Percentiles rank a stretch among this genome's conserved stretches.
These are phyloP conservation scores for Tritrichomonas foetus DNA, from an alignment of 208 protist genomes.

Conservation along the genomic window DNA sequence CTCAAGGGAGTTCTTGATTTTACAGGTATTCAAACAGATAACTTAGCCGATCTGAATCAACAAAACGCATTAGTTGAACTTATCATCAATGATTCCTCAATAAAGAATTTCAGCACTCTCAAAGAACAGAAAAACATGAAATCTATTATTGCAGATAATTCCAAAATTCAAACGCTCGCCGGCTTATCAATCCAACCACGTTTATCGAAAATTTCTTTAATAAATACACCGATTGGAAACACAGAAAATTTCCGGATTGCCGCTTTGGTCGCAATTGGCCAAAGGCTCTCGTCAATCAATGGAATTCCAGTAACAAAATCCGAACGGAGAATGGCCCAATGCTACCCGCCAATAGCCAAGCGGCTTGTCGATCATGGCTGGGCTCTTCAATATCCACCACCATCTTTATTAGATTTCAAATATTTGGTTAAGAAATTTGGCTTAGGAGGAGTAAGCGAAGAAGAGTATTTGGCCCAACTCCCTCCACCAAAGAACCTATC, in stretches of 20 bases:
- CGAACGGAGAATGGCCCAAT: background rate
- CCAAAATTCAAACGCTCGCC: background rate
- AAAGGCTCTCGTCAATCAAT: background rate
- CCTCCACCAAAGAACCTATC: background rate
- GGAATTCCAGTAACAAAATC: background rate
- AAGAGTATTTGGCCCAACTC: too few species aligned
- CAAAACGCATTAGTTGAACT: background rate
- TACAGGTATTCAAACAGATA: background rate
- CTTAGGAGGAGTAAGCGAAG: background rate
- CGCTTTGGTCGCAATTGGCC: background rate
- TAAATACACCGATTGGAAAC: background rate
- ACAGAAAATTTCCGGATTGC: background rate
- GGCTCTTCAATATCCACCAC: background rate
- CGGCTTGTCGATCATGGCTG: background rate
- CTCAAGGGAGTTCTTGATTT: background rate
- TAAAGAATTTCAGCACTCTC: background rate
- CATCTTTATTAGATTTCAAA: background rate
- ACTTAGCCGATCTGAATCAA: background rate
- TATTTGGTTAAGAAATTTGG: background rate
- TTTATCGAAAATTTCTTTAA: background rate
- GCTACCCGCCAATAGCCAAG: background rate
- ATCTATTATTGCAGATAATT: background rate
- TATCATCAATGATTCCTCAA: background rate
- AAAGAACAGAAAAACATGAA: background rate
- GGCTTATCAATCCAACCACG: background rate